Evolutionary conservation across 2,329 filamentous ascomycete genomes (phyloP), one percentile per base, ranked within the genome.

Genomic region (Trichophyton simii): DNA sequence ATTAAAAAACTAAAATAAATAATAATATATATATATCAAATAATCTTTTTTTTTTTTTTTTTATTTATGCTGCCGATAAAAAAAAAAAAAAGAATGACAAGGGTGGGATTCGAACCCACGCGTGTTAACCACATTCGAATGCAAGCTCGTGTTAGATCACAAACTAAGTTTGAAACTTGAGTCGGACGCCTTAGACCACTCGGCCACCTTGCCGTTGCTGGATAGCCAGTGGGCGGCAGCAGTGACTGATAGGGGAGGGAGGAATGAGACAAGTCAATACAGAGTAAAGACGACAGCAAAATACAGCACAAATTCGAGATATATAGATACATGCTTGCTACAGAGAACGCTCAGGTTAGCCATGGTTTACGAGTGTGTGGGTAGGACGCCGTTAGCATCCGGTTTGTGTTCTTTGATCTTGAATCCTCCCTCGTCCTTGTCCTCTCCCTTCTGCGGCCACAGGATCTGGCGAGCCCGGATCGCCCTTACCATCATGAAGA

Each of bases 371-470:
- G 46, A 20, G 22, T 25, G 22, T 54, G n/a, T 15, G 2, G 22
- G 50, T 7, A 52, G 50, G 13, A 54, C 31, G 22, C 20, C 8
- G 7, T 13, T 3, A 9, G 3, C 18, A 31, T 13, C 64, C 1
- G 68, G 68, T 34, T 70, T 71, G 38, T 73, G 65, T 20, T 64
- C 65, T 41, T 67, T 67, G 28, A 75, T 72, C 57, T 72, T 74
- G 72, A 83, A 86, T 0, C 83, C 82, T 50, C 83, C 83, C 66
- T 85, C 83, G 31, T 82, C 80, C 59, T 81, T 77, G 71, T 86
- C 83, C 67, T 85, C 82, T 36, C 87, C 85, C 69, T 86, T 87
- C 70, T 84, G 81, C 3, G 88, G 88, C 87, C 87, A 91, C 1
- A 92, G 72, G n/a, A 94, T 80, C 68, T 90, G 82, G 65, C 78